phyloP scores from a whole-genome alignment of 2,329 filamentous ascomycete species.

The Microdochium bolleyi region DNA sequence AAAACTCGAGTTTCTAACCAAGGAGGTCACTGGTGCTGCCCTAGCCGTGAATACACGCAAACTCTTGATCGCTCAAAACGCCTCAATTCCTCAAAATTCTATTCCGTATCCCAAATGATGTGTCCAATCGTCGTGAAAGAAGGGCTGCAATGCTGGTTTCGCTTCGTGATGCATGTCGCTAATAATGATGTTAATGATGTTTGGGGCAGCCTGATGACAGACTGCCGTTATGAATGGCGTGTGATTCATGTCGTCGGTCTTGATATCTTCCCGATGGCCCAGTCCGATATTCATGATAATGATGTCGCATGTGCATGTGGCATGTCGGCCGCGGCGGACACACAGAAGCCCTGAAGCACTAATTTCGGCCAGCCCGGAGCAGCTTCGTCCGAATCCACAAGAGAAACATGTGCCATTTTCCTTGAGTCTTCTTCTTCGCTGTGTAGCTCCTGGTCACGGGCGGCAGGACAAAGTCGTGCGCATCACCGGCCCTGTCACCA shows the following conservation, averaged over 20 bases:
- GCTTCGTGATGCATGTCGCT: conserved; percentile 1
- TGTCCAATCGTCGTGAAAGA: conserved; percentile 1
- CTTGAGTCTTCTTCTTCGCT: conserved; percentile 52
- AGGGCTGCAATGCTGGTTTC: conserved; percentile 2
- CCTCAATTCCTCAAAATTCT: neutral
- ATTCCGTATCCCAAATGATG: neutral
- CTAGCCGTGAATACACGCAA: too few species aligned
- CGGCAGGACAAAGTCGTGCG: conserved; percentile 35
- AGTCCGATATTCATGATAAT: neutral
- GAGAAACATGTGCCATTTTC: conserved; percentile 55
- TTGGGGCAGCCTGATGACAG: neutral
- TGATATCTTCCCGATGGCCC: neutral
- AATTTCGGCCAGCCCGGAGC: conserved; percentile 27
- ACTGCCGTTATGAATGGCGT: neutral
- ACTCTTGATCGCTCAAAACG: neutral
- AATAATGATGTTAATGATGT: conserved; percentile 2
- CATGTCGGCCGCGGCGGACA: neutral
- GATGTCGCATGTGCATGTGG: neutral
- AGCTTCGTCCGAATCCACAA: conserved; percentile 56
- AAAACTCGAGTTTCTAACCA: too few species aligned
- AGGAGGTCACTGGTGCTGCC: too few species aligned
- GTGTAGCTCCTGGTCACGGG: conserved; percentile 30
- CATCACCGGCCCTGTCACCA: conserved; percentile 21
- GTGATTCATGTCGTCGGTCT: neutral
- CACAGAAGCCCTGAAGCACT: neutral